Evolutionary conservation across 164 flowering plant species (phyloP), one percentile per base, ranked within the genome.

Genomic region (Piper betle): DNA sequence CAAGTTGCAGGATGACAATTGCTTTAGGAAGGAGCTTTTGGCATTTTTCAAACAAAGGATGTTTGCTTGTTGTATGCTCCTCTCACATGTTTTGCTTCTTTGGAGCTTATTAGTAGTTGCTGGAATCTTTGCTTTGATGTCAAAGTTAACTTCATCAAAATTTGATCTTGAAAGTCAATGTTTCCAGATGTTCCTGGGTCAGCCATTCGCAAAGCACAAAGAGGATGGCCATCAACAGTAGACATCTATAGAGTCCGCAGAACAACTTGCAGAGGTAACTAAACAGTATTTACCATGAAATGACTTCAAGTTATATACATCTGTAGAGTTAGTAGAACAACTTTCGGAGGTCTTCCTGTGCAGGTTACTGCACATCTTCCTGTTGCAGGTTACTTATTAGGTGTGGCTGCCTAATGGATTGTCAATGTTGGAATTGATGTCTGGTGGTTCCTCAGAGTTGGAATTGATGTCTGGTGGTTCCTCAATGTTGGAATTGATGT

Each of bases 121-220:
- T 46, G 8, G 8, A 55, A 11, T 53, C 18, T n/a, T 20, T 19
- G n/a, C 20, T 55, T n/a, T 20, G 4, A 10, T 19, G 3, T 8
- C 9, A 2, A 18, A 20, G 12, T 13, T 33, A 55, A 53, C 1
- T n/a, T 7, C 4, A 8, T 53, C 56, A 16, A 7, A 20, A n/a
- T 0, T 16, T 20, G n/a, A 15, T 1, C 20, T 53, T 53, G 25
- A 5, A n/a, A 9, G 18, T 64, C 6, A 8, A 59, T 66, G 17
- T 55, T 42, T 70, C 62, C 80, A 93, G 99, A 93, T 85, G 82
- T 82, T 67, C 88, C 92, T 6, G 83, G 75, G 67, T 93, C 99
- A 38, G 89, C 99, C 20, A 54, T 56, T 37, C 88, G 97, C 59
- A 93, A 93, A 69, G 85, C 92, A 61, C 69, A 39, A 67, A 81